Base-by-base conservation (phyloP, 352 stramenopile species). In the Phytophthora tubulina region DNA sequence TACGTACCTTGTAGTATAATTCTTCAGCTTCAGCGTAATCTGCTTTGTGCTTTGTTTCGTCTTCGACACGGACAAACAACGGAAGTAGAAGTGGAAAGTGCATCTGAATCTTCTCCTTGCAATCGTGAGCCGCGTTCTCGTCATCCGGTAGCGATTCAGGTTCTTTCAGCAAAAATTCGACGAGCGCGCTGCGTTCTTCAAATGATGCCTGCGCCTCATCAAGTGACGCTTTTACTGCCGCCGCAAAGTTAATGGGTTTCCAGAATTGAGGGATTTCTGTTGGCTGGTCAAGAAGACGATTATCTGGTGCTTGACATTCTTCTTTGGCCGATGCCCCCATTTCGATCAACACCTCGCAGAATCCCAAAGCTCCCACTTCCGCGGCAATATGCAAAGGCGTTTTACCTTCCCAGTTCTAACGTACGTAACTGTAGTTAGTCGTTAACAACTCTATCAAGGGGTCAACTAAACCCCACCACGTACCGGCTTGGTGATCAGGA, bases 361-460 rank as follows among this genome's bases (percentile, higher is more conserved):
- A 82, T 1, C 81, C 81, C 49, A 84, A 67, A 2, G 81, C 81
- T 4, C 81, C 81, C 1, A 82, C 53, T 62, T 84, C 73, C 62
- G 81, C 76, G 46, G 81, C 81, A 31, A 86, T 60, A 55, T 89
- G 81, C 27, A 89, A 52, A n/a, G 81, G 81, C 6, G 81, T 85
- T 55, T 84, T 77, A 3, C 81, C 81, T 61, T 80, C 67, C 81
- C 81, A 89, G 33, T 89, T 89, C 81, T 87, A 39, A n/a, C 31
- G 10, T 50, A 69, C 17, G 2, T 14, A 52, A 9, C 10, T 15
- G 45, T 8, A 67, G 41, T 14, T 54, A 63, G 3, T n/a, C 9
- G 21, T 58, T 67, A 59, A 30, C 32, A 44, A 39, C 9, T 27
- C 13, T 55, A 61, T 39, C 21, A 6, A 27, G 33, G 9, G 31